phyloP scores from a whole-genome alignment of 768 basidiomycete genomes.

The Termitomyces sp. region DNA sequence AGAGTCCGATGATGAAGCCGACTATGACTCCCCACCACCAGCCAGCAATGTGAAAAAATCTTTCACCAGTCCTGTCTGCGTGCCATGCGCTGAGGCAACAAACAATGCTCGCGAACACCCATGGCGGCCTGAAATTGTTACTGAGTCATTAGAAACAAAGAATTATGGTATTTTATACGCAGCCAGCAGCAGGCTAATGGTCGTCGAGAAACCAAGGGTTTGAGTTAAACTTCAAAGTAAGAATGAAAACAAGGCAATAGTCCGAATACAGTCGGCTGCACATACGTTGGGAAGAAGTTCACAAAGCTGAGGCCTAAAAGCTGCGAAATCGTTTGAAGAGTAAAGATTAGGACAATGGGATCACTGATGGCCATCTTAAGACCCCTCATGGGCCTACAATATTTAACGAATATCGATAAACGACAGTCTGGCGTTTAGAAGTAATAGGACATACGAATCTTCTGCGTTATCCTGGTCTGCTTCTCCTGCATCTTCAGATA shows the following conservation, averaged over 20 bases:
- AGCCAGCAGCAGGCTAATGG: slow-evolving; percentile 53
- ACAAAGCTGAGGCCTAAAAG: slow-evolving; percentile 56
- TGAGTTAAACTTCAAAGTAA: slow-evolving; percentile 38
- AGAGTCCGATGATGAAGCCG: slow-evolving; percentile 58
- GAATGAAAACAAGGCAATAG: not conserved
- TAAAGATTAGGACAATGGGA: slow-evolving; percentile 49
- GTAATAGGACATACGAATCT: slow-evolving; percentile 45
- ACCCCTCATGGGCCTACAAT: slow-evolving; percentile 42
- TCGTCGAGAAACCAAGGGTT: slow-evolving; percentile 60
- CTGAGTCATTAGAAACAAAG: not conserved
- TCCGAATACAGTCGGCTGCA: not conserved
- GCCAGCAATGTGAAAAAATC: slow-evolving; percentile 54
- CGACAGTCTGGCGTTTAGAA: not conserved
- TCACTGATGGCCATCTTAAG: slow-evolving; percentile 56
- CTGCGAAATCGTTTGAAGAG: slow-evolving; percentile 46
- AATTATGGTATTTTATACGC: slow-evolving; percentile 36
- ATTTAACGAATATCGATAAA: not conserved
- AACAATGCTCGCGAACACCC: slow-evolving; percentile 51
- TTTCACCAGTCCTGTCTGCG: slow-evolving; percentile 58
- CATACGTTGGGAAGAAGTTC: slow-evolving; percentile 57
- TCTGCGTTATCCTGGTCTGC: slow-evolving; percentile 55
- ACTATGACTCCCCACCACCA: slow-evolving; percentile 62
- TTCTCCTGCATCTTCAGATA: slow-evolving; percentile 67
- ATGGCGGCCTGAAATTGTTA: slow-evolving; percentile 47
- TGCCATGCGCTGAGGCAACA: slow-evolving; percentile 53